These are phyloP conservation scores for Colletotrichum sojae DNA, from an alignment of 2,329 filamentous ascomycete species.

Conservation along the genomic window DNA sequence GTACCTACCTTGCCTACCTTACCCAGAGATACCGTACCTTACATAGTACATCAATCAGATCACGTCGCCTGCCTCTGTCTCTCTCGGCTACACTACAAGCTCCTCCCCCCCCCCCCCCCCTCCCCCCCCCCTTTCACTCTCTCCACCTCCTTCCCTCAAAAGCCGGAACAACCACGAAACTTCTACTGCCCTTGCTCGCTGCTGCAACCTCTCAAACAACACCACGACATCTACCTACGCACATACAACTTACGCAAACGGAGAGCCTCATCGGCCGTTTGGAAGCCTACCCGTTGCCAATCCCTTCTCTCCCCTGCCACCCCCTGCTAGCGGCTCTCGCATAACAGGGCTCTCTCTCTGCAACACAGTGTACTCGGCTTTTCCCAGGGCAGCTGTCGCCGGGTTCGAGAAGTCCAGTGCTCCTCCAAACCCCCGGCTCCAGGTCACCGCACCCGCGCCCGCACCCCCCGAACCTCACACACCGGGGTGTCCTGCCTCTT, in stretches of 20 bases:
- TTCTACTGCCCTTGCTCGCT: too few relatives aligned
- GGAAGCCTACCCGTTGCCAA: neutral
- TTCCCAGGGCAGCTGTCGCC: constrained; percentile 11
- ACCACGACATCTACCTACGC: neutral
- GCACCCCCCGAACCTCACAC: constrained; percentile 28
- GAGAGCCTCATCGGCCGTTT: neutral
- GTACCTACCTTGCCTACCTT: too few relatives aligned
- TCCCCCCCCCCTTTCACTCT: neutral
- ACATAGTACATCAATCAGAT: too few relatives aligned
- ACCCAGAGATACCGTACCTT: too few relatives aligned
- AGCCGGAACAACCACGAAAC: constrained; percentile 1
- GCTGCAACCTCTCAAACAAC: constrained; percentile 10
- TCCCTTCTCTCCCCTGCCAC: neutral
- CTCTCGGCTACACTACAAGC: neutral
- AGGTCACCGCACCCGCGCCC: constrained; percentile 31
- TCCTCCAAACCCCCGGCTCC: constrained; percentile 22
- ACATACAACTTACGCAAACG: constrained; percentile 32
- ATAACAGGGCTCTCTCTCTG: too few relatives aligned
- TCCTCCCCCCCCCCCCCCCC: neutral
- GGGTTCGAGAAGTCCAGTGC: constrained; percentile 16
- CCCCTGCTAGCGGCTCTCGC: constrained; percentile 26
- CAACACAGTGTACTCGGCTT: neutral
- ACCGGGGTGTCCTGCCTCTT: constrained; percentile 32
- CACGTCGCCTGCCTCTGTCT: neutral
- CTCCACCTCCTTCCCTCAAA: constrained; percentile 15